Percentiles rank a stretch among this genome's conserved stretches.
Conservation (phyloP, 2,329 filamentous ascomycete genomes). For the Aspergillus fischeri region DNA sequence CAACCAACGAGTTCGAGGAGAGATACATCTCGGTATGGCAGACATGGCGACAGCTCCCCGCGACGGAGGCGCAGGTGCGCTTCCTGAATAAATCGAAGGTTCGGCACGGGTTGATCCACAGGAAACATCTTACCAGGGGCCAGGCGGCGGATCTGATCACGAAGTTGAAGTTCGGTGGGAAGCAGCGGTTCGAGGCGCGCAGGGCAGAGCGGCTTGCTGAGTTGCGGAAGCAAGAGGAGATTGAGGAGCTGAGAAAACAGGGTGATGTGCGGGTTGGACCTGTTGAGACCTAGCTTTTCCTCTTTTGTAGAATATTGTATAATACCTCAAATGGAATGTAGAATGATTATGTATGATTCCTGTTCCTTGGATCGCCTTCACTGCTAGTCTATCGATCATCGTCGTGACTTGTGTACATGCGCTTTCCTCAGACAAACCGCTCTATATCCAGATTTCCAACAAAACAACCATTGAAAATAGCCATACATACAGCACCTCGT, state of each 20-base stretch:
- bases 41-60: slow-evolving; percentile 65
- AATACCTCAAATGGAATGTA: slow-evolving; percentile 14
- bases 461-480: not conserved
- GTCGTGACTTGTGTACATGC: slow-evolving; percentile 16
- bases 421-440: not conserved
- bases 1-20: slow-evolving; percentile 60
- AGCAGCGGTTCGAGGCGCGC: slow-evolving; percentile 56
- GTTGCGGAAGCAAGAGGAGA: slow-evolving; percentile 4
- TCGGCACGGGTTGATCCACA: slow-evolving; percentile 13
- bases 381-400: slow-evolving; percentile 16
- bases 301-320: not conserved
- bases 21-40: slow-evolving; percentile 63
- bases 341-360: not conserved
- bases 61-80: slow-evolving; percentile 50
- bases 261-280: slow-evolving; percentile 47
- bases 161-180: slow-evolving; percentile 78
- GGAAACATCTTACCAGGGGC: slow-evolving; percentile 65
- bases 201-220: slow-evolving; percentile 12
- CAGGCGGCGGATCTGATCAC: slow-evolving; percentile 87
- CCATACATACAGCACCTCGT: slow-evolving; percentile 19
- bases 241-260: slow-evolving; percentile 14
- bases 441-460: slow-evolving; percentile 21
- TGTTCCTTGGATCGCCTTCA: not conserved
- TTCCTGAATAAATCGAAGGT: slow-evolving; percentile 40
- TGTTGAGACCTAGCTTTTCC: slow-evolving; percentile 7